These are phyloP conservation scores for Diutina rugosa DNA, from an alignment of 1,139 yeast species.

Conservation along the genomic window DNA sequence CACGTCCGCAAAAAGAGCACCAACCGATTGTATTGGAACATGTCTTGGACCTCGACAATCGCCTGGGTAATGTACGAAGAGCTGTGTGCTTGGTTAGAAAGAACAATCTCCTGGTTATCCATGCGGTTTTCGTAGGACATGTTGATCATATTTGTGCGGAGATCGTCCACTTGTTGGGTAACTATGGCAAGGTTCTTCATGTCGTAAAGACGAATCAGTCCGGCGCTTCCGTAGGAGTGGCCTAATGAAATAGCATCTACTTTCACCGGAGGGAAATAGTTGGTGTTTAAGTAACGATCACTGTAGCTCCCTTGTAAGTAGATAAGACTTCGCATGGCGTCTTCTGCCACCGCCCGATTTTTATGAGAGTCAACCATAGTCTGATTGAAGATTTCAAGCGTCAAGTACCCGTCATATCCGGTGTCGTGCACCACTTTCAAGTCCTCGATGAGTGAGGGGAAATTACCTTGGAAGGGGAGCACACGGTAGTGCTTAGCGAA, in stretches of 20 bases:
- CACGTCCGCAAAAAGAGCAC: constrained; percentile 2
- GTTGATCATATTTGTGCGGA: neutral
- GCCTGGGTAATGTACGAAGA: neutral
- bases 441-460: neutral
- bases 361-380: constrained; percentile 3
- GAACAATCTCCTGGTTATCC: neutral
- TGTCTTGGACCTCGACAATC: constrained; percentile 1
- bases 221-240: neutral
- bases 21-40: constrained; percentile 2
- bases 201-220: neutral
- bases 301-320: constrained; percentile 1
- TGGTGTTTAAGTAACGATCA: neutral
- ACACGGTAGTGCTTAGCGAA: constrained; percentile 2
- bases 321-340: constrained; percentile 3
- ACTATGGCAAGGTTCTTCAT: neutral
- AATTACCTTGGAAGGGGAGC: constrained; percentile 2
- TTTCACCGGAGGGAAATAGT: neutral
- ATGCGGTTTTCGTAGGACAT: neutral
- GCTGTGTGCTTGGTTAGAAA: neutral
- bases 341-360: constrained; percentile 3
- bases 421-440: neutral
- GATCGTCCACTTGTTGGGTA: neutral
- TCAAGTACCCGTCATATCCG: constrained; percentile 4
- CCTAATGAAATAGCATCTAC: neutral
- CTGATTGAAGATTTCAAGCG: constrained; percentile 4